Conservation (phyloP, 169 alveolate species). For the Hepatocystis sp. region DNA sequence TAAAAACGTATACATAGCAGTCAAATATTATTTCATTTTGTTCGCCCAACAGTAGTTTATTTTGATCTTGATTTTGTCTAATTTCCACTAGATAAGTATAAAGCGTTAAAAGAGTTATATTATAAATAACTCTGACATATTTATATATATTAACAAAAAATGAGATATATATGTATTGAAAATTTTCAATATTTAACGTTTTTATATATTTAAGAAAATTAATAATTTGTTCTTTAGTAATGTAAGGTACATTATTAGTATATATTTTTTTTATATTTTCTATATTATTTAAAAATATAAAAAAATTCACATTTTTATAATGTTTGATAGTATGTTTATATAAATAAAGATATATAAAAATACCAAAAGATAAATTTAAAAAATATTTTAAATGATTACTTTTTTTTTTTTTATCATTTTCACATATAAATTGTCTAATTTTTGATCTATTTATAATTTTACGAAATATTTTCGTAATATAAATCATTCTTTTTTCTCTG, state of each 20-base stretch:
- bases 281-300: conserved; percentile 59
- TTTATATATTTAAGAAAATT: conserved; percentile 31
- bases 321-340: conserved; percentile 28
- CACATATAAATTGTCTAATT: conserved; percentile 66
- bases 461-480: conserved; percentile 63
- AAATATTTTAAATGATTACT: conserved; percentile 46
- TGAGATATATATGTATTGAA: conserved; percentile 51
- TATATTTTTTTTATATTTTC: conserved; percentile 41
- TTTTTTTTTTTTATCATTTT: conserved; percentile 43
- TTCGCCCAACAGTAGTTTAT: too few species aligned
- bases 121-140: conserved; percentile 34
- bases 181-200: conserved; percentile 37
- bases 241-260: conserved; percentile 28
- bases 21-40: conserved; percentile 29
- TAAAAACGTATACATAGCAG: conserved; percentile 41
- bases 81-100: conserved; percentile 10
- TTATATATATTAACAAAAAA: conserved; percentile 59
- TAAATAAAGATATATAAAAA: conserved; percentile 51
- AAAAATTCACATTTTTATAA: conserved; percentile 44
- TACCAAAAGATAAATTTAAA: conserved; percentile 63
- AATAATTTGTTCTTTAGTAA: conserved; percentile 16
- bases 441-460: conserved; percentile 47
- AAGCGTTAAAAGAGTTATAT: conserved; percentile 29
- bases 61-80: neutral
- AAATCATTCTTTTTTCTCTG: conserved; percentile 36